Evolutionary conservation across 2,329 filamentous ascomycete genomes (phyloP), one percentile per base, ranked within the genome.

Genomic region (Claviceps pusilla): DNA sequence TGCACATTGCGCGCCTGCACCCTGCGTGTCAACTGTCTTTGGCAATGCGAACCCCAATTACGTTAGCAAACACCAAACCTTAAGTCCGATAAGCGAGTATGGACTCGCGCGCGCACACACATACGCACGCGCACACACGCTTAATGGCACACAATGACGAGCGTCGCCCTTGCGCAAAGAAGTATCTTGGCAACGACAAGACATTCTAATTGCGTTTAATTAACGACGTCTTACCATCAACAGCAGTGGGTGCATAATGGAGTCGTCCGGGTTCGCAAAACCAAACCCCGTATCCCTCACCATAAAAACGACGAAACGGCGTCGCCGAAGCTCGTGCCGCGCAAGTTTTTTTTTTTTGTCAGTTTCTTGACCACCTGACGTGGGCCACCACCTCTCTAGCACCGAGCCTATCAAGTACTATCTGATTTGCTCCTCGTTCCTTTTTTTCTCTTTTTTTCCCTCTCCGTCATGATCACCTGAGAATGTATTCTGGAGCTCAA

Each of bases 1-100:
- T 35, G 39, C 33, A 29, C 31, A 29, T 48, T 3, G 39, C 50
- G 31, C 46, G 48, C 45, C 49, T 31, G 46, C 28, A 35, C 16
- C 35, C 35, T 24, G 31, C 33, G 5, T 29, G 24, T 43, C 39
- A n/a, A 42, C 19, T 9, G 14, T 28, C 28, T n/a, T 31, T 11
- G 51, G 50, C 42, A 43, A 31, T 42, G 33, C 29, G 24, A 24
- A 16, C 31, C 37, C 33, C n/a, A 24, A n/a, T 39, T 9, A 41
- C 43, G 12, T n/a, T 46, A n/a, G 11, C 51, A 45, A 49, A 43
- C 37, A 45, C 29, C 12, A 37, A 49, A 19, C 12, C 12, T 4
- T 50, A 49, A 47, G 39, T 41, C 53, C 51, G 51, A 57, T 57
- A 54, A 57, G 53, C 53, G 56, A 57, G 54, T 42, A 51, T 16